These are phyloP conservation scores for Melanogaster broomeanus DNA, from an alignment of 768 basidiomycete species.

Conservation along the genomic window DNA sequence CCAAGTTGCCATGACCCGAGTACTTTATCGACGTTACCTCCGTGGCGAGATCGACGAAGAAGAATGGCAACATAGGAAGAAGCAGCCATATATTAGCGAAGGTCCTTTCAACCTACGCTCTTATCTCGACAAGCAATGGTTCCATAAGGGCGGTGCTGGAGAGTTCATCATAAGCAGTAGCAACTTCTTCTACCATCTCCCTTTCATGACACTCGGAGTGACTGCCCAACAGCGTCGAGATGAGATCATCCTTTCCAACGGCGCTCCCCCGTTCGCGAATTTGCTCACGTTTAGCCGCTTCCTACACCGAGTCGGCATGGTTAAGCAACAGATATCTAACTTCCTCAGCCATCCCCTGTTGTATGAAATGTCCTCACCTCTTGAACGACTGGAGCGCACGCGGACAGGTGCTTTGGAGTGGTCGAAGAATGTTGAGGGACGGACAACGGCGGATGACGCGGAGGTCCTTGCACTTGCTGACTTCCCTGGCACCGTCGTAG, in stretches of 20 bases:
- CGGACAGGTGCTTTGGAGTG: conserved; percentile 20
- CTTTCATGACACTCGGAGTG: conserved; percentile 46
- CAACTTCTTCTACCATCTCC: conserved; percentile 43
- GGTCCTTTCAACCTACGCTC: conserved; percentile 56
- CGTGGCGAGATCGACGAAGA: conserved; percentile 53
- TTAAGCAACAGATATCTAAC: conserved; percentile 37
- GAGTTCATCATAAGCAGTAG: conserved; percentile 47
- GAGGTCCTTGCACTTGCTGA: conserved; percentile 6
- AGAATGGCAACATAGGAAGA: too few relatives aligned
- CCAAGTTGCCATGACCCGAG: conserved; percentile 53
- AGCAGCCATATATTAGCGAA: too few relatives aligned
- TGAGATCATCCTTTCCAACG: not conserved
- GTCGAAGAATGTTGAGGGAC: conserved; percentile 14
- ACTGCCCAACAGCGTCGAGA: too few relatives aligned
- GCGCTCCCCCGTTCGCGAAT: conserved; percentile 39
- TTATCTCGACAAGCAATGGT: conserved; percentile 50
- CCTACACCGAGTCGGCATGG: conserved; percentile 40
- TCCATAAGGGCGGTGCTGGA: conserved; percentile 41
- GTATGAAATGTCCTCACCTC: conserved; percentile 37
- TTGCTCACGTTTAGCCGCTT: conserved; percentile 52
- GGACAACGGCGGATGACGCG: not conserved
- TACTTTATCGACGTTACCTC: conserved; percentile 48
- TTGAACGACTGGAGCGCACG: conserved; percentile 5
- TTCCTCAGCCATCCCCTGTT: conserved; percentile 48
- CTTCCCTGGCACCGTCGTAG: conserved; percentile 7